phyloP scores from a whole-genome alignment of 108 stramenopile species.

The Chaetoceros muelleri region DNA sequence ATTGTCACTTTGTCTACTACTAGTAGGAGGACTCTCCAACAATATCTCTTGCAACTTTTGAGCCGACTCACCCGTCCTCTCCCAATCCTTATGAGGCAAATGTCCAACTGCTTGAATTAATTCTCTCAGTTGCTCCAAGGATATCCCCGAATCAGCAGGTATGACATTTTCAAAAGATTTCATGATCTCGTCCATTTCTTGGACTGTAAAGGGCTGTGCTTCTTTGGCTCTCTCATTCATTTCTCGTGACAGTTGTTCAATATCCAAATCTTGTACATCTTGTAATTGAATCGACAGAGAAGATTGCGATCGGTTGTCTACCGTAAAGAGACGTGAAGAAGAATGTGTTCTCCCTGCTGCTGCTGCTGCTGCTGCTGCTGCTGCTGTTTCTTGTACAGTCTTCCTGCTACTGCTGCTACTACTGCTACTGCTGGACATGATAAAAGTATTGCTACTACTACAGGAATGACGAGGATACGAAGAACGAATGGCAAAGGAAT shows the following conservation, averaged over 20 bases:
- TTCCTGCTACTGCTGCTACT: no score
- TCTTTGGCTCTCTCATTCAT: background rate
- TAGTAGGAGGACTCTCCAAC: background rate
- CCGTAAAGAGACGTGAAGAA: no score
- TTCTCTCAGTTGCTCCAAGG: conserved; percentile 25
- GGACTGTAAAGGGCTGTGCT: conserved; percentile 1
- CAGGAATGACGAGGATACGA: no score
- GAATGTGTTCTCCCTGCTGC: no score
- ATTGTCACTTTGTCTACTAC: background rate
- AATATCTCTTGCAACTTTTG: conserved; percentile 27
- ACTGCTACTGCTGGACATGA: no score
- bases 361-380: background rate
- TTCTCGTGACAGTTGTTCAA: background rate
- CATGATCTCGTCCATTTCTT: conserved; percentile 18
- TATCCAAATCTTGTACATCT: background rate
- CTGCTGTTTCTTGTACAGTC: no score
- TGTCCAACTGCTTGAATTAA: conserved; percentile 43
- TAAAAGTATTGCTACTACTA: no score
- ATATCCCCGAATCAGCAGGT: conserved; percentile 13
- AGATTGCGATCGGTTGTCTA: background rate
- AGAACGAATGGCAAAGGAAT: no score
- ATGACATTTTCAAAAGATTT: conserved; percentile 25
- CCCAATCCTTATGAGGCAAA: conserved; percentile 66
- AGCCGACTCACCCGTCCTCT: conserved; percentile 32
- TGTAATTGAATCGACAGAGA: background rate